Percentiles rank a stretch among this genome's conserved stretches.
Evolutionary conservation across 1,284 basidiomycete genomes (phyloP).

Genomic region (Malassezia yamatoensis): DNA sequence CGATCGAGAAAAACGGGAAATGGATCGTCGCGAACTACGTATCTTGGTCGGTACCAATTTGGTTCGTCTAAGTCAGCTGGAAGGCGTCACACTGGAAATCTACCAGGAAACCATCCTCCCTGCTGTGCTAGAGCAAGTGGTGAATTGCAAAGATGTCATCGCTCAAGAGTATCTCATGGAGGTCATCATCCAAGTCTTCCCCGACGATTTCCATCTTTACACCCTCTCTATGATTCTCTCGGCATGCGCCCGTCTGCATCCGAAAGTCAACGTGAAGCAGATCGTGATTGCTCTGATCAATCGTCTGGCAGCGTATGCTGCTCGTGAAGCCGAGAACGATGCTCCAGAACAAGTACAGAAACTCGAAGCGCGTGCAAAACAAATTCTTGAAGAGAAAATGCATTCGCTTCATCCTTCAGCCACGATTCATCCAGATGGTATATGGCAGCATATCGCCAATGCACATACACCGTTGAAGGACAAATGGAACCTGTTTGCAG

Average conservation of each 20-base stretch:
- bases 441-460: conserved; percentile 40
- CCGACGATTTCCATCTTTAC: conserved; percentile 47
- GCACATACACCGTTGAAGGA: conserved; percentile 11
- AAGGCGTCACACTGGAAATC: conserved; percentile 44
- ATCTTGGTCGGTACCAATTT: conserved; percentile 48
- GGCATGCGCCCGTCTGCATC: conserved; percentile 44
- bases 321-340: conserved; percentile 45
- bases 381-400: conserved; percentile 21
- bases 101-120: conserved; percentile 43
- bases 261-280: conserved; percentile 48
- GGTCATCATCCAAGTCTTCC: conserved; percentile 47
- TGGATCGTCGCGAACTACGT: conserved; percentile 43
- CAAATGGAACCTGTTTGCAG: conserved; percentile 3
- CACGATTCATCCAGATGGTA: conserved; percentile 25
- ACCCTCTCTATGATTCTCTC: conserved; percentile 43
- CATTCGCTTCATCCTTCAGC: conserved; percentile 29
- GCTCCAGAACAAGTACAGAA: conserved; percentile 40
- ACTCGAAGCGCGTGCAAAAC: conserved; percentile 41
- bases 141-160: conserved; percentile 47
- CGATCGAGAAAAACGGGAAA: conserved; percentile 46
- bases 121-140: conserved; percentile 45
- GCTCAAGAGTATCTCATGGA: conserved; percentile 48
- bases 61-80: conserved; percentile 46
- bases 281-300: conserved; percentile 47
- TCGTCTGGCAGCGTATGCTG: conserved; percentile 43